Evolutionary conservation across 345 rosid genomes (phyloP), one percentile per base, ranked within the genome.

Genomic region (Syzygium grande): DNA sequence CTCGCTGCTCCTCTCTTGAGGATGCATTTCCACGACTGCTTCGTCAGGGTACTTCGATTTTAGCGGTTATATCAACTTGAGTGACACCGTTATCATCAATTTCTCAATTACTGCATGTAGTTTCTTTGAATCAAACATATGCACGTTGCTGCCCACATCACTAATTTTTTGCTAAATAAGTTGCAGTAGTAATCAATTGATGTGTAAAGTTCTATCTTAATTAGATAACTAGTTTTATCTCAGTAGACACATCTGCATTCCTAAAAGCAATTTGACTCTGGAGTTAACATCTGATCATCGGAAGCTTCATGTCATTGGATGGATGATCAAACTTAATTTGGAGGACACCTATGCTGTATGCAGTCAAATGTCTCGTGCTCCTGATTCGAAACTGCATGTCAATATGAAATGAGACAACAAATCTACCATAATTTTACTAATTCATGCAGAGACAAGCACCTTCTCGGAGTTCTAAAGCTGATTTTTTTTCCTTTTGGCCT

Each of bases 1-100:
- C 90, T 95, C 17, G 94, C 93, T 53, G 95, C 88, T 38, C 94
- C 96, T 79, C 83, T 95, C 88, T 85, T 97, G 53, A 92, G 99
- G 88, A 89, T 96, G 95, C 92, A 91, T 85, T 96, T 97, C 84
- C 98, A 97, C 46, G 99, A 97, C 83, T 97, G 98, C 86, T 95
- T 96, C 30, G 95, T 95, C 25, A 68, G 93, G 91, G 98, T 97
- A 91, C 3, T 19, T 53, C 6, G 0, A 27, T 46, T 55, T 8
- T 51, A 3, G 58, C 3, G 22, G 85, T 87, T n/a, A 10, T 23
- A 22, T 54, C 21, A 0, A 56, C 84, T 51, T 7, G 2, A 73
- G 2, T 11, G 7, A 73, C 80, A 7, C 43, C 25, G 25, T 73
- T 38, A 49, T 11, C 80, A 38, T 73, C 43, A 19, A 73, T 73